These are phyloP conservation scores for Cylindrotheca fusiformis DNA, from an alignment of 108 stramenopile genomes.

Conservation along the genomic window DNA sequence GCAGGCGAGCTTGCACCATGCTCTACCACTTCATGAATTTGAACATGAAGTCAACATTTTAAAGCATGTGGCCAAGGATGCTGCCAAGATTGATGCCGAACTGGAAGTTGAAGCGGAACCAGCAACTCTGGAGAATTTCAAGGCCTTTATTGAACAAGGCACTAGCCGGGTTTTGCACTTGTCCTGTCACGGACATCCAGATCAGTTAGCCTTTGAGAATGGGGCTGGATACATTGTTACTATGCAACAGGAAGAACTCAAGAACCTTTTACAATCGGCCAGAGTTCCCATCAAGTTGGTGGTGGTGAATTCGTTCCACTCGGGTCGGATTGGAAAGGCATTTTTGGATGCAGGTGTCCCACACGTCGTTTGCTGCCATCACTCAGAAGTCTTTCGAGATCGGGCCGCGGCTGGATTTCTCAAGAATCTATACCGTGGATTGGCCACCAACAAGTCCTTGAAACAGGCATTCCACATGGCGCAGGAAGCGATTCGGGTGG, in stretches of 20 bases:
- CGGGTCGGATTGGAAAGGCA: constrained; percentile 61
- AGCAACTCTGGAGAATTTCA: constrained; percentile 13
- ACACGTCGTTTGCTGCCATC: constrained; percentile 84
- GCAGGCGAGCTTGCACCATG: constrained; percentile 11
- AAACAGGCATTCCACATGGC: constrained; percentile 68
- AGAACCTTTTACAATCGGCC: constrained; percentile 23
- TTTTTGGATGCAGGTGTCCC: constrained; percentile 85
- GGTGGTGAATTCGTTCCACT: constrained; percentile 84
- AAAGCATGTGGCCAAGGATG: constrained; percentile 5
- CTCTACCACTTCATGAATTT: constrained; percentile 33
- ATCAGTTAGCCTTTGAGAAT: constrained; percentile 64
- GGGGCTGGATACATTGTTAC: constrained; percentile 47
- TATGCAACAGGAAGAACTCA: constrained; percentile 33
- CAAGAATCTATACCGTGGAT: constrained; percentile 58
- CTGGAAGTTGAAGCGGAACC: constrained; percentile 27
- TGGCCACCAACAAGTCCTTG: constrained; percentile 61
- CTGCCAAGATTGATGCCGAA: constrained; percentile 19
- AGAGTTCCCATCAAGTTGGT: constrained; percentile 50
- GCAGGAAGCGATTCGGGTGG: constrained; percentile 50
- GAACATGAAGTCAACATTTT: constrained; percentile 20
- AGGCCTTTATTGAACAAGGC: constrained; percentile 12
- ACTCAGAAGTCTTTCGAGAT: constrained; percentile 64
- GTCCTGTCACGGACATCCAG: constrained; percentile 38
- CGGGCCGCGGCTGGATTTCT: constrained; percentile 62
- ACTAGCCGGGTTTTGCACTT: constrained; percentile 30